Evolutionary conservation across 495 filamentous ascomycete species (phyloP), one percentile per base, ranked within the genome.

Genomic region (Aspergillus conjunctus): DNA sequence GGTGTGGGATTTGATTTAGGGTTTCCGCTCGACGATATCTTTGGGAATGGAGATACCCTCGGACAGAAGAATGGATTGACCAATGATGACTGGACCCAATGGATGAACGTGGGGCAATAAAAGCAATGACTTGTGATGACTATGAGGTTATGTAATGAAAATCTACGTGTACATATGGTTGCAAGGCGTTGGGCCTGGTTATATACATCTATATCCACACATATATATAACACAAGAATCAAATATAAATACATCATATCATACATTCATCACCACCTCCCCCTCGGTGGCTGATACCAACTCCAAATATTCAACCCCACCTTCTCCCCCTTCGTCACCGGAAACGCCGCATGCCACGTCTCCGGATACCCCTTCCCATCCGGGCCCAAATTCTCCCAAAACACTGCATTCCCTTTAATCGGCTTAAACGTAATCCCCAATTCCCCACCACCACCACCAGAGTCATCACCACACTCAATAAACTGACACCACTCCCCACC

Each of bases 301-400:
- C 76, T 75, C 88, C 88, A 92, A 66, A 91, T 88, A 76, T 92
- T 92, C 85, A 92, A 81, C n/a, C 88, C 89, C 53, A 91, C 81
- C 79, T 92, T 92, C 54, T 72, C 81, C 22, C 89, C 89, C 57
- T 73, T 76, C 41, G 77, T 81, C 7, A 91, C 87, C 37, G 88
- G 87, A 66, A 89, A 67, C 33, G 87, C 87, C 7, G 87, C 87
- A 78, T 92, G 89, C 72, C 89, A 80, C 34, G 82, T 87, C 71
- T 85, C 79, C 63, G 81, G 73, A 71, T 89, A 86, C 30, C 87
- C 87, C 7, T 68, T 74, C 46, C 88, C 87, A 74, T 87, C 82
- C 4, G 78, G 68, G 17, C 78, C 63, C 60, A 92, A 66, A 74
- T 92, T 92, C 76, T 85, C 82, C 88, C 89, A 92, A 67, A 86